phyloP scores from a whole-genome alignment of 495 filamentous ascomycete species.

The Cudoniella acicularis region DNA sequence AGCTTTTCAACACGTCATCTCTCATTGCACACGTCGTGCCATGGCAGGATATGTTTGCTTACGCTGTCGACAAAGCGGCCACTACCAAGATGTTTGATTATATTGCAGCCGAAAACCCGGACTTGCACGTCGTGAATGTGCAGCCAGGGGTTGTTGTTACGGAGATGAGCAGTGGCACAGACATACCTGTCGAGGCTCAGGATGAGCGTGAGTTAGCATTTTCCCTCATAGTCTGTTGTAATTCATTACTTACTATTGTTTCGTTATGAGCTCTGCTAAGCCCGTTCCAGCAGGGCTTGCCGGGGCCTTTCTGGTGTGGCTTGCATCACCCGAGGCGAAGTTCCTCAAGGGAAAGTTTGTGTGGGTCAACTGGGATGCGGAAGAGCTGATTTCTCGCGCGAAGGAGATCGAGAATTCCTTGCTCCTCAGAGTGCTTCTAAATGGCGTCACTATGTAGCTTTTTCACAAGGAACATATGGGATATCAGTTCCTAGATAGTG shows the following conservation, averaged over 20 bases:
- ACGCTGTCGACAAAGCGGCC: slow-evolving; percentile 37
- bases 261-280: not conserved
- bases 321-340: slow-evolving; percentile 38
- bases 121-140: not conserved
- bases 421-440: not conserved
- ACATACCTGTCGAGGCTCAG: not conserved
- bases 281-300: slow-evolving; percentile 34
- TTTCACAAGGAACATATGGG: no score
- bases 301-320: slow-evolving; percentile 47
- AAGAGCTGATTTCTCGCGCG: slow-evolving; percentile 33
- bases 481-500: no score
- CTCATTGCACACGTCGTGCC: not conserved
- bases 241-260: no score
- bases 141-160: not conserved
- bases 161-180: not conserved
- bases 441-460: not conserved
- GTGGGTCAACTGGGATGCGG: slow-evolving; percentile 48
- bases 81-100: slow-evolving; percentile 27
- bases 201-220: not conserved
- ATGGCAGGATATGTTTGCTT: slow-evolving; percentile 30
- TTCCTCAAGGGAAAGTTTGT: slow-evolving; percentile 48
- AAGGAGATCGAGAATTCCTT: not conserved
- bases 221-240: no score
- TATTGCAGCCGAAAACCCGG: not conserved
- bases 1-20: not conserved